These are phyloP conservation scores for Picea glauca DNA, from an alignment of 75 land plant genomes.

Conservation along the genomic window DNA sequence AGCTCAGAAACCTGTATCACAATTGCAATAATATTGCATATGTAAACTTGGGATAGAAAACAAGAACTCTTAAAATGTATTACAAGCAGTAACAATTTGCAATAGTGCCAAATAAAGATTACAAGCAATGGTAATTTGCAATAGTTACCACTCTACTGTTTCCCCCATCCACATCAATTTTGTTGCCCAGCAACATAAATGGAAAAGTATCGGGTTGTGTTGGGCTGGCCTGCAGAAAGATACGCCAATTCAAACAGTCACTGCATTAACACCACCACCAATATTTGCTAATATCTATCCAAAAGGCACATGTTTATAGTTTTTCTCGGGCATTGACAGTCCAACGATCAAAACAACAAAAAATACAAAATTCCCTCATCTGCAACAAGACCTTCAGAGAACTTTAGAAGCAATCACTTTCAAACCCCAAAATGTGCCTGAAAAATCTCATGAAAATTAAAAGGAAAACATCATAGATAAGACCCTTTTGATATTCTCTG, in stretches of 20 bases:
- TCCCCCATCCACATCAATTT: slow-evolving; percentile 84
- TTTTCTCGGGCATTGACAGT: no score
- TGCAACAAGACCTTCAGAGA: no score
- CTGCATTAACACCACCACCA: neutral
- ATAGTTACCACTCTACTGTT: slow-evolving; percentile 70
- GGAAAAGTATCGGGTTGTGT: slow-evolving; percentile 63
- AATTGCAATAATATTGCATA: neutral
- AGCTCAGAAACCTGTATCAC: slow-evolving; percentile 66
- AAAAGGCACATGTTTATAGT: neutral
- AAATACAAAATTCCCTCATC: no score
- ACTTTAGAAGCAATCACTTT: neutral
- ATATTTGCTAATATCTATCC: neutral
- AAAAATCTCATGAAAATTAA: neutral
- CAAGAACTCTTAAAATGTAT: neutral
- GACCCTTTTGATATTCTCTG: neutral
- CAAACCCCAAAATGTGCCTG: neutral
- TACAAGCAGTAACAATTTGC: neutral
- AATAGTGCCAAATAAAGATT: neutral
- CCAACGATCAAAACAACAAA: no score
- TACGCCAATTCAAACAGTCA: neutral
- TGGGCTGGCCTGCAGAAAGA: slow-evolving; percentile 62
- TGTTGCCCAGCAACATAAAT: slow-evolving; percentile 81
- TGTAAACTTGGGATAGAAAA: neutral
- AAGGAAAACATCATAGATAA: neutral
- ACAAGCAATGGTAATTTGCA: neutral